phyloP scores from a whole-genome alignment of 306 rosid species.

The Inga leiocalycina region DNA sequence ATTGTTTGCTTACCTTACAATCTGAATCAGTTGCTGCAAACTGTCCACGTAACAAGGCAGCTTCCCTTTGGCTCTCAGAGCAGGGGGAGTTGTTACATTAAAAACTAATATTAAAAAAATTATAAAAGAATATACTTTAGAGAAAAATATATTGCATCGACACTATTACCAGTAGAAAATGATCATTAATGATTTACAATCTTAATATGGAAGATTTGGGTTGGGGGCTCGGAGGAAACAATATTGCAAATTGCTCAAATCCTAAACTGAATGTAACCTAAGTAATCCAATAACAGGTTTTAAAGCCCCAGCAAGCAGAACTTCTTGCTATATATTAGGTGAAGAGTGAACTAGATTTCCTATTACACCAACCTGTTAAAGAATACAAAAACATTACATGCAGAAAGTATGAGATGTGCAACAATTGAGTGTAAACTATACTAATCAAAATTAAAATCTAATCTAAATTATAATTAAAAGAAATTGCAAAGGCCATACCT shows the following conservation, averaged over 20 bases:
- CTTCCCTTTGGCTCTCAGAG: slow-evolving; percentile 98
- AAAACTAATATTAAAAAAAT: slow-evolving; percentile 8
- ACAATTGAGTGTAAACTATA: slow-evolving; percentile 9
- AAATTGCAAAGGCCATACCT: slow-evolving; percentile 55
- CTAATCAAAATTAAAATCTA: slow-evolving; percentile 3
- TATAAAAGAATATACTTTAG: slow-evolving; percentile 2
- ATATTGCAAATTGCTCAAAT: slow-evolving; percentile 19
- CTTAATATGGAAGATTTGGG: not conserved
- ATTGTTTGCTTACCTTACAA: slow-evolving; percentile 67
- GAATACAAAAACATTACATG: slow-evolving; percentile 42
- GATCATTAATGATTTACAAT: slow-evolving; percentile 2
- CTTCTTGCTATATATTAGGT: slow-evolving; percentile 94
- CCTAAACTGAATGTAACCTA: slow-evolving; percentile 51
- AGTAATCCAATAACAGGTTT: slow-evolving; percentile 98
- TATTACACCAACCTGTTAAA: slow-evolving; percentile 89
- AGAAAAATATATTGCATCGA: not conserved
- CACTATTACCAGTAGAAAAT: slow-evolving; percentile 9
- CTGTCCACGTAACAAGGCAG: slow-evolving; percentile 95
- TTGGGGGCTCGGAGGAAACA: not conserved
- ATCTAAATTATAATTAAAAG: not conserved
- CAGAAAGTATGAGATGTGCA: slow-evolving; percentile 26
- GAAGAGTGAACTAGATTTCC: slow-evolving; percentile 98
- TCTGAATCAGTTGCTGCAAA: too few relatives aligned
- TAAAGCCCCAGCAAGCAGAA: slow-evolving; percentile 90
- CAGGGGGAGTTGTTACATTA: slow-evolving; percentile 76